Conservation (phyloP, 179 eudicot genomes). For the Pouteria campechiana region DNA sequence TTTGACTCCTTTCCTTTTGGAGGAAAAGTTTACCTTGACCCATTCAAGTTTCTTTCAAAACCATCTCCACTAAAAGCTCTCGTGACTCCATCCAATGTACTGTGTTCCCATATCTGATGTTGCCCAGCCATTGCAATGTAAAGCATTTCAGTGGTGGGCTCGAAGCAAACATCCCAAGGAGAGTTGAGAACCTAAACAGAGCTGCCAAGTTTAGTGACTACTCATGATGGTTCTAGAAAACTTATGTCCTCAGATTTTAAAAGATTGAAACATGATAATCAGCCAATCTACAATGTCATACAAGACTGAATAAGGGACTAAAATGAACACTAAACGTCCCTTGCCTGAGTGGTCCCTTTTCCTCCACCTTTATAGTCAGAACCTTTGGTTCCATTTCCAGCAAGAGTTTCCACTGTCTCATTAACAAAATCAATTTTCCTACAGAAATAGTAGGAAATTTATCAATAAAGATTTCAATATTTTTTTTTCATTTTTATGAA, state of each 20-base stretch:
- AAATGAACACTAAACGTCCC: slow-evolving; percentile 5
- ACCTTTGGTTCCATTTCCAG: slow-evolving; percentile 97
- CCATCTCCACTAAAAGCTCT: slow-evolving; percentile 90
- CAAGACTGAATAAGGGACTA: not conserved
- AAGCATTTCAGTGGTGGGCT: slow-evolving; percentile 55
- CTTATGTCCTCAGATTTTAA: too few species aligned
- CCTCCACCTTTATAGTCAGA: slow-evolving; percentile 90
- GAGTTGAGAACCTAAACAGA: slow-evolving; percentile 84
- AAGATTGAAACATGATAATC: too few species aligned
- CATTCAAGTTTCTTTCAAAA: slow-evolving; percentile 92
- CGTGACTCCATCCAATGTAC: slow-evolving; percentile 48
- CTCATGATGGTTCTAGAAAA: too few species aligned
- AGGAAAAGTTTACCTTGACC: slow-evolving; percentile 64
- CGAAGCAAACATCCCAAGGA: slow-evolving; percentile 96
- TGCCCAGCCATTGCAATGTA: slow-evolving; percentile 99
- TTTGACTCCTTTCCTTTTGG: too few species aligned
- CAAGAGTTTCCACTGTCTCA: slow-evolving; percentile 77
- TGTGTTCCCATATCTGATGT: slow-evolving; percentile 95
- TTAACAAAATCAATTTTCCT: slow-evolving; percentile 94
- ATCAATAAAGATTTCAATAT: too few species aligned
- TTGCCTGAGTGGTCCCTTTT: slow-evolving; percentile 76
- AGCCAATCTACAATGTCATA: too few species aligned
- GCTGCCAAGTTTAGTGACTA: not conserved
- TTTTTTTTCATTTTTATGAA: too few species aligned
- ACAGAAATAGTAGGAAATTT: slow-evolving; percentile 12